phyloP scores from a whole-genome alignment of 2,329 filamentous ascomycete genomes.

The Sordariomycetes sp. region DNA sequence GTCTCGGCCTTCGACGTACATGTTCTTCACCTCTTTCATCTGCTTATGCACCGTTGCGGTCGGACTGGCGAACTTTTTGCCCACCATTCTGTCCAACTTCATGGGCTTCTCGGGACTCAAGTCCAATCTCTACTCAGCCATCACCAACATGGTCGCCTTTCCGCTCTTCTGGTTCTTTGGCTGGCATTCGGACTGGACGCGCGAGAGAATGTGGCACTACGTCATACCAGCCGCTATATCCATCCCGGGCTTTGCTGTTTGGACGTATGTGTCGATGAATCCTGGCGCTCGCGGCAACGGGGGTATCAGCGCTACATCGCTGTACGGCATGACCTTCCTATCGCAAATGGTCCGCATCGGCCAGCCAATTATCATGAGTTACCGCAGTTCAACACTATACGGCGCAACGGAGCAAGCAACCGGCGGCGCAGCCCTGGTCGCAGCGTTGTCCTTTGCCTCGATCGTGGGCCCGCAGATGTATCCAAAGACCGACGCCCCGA shows the following conservation, averaged over 20 bases:
- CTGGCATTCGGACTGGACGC: background rate
- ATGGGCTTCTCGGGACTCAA: background rate
- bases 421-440: background rate
- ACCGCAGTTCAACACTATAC: background rate
- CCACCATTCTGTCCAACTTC: background rate
- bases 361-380: background rate
- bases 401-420: background rate
- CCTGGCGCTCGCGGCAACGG: background rate
- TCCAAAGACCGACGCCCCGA: background rate
- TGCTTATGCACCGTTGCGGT: background rate
- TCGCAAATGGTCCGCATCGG: background rate
- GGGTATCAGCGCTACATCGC: background rate
- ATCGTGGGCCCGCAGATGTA: background rate
- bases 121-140: background rate
- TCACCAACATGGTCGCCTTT: background rate
- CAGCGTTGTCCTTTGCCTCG: background rate
- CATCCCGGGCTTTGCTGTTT: background rate
- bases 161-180: background rate
- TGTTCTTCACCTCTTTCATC: background rate
- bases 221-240: background rate
- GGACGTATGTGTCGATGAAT: background rate
- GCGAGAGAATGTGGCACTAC: background rate
- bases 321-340: background rate
- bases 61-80: background rate
- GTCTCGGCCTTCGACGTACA: background rate